Base-by-base conservation (phyloP, 768 basidiomycete species). In the Cystobasidiopsis lactophilus region DNA sequence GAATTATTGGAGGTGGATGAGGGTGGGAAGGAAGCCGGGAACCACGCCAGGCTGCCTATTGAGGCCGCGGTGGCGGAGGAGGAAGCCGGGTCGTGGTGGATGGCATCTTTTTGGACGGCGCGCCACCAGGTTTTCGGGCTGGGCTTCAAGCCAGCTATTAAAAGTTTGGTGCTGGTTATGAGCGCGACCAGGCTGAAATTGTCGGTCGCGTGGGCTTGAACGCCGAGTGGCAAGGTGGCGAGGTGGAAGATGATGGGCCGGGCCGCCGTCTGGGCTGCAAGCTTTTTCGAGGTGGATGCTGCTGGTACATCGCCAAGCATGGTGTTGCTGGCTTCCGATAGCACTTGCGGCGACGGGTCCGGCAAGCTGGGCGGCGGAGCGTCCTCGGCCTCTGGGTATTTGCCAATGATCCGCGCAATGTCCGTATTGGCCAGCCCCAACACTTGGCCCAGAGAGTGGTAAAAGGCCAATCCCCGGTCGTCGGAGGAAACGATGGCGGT, bases 401-500 rank as follows among this genome's bases (percentile, higher is more conserved):
- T 83, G 1, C 93, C 93, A 2, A 96, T 73, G 50, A 98, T 84
- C 18, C 93, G 79, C 41, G 96, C 73, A 31, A 84, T 85, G 64
- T 98, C 93, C 16, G 83, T 78, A 13, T 89, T 88, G 43, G 95
- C 89, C 5, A 98, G 80, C 58, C 93, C 93, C 14, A 96, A 72
- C 11, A 96, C 79, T 65, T 85, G 89, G 26, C 93, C 86, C 3
- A 98, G 70, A 51, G 81, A 83, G 67, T 95, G 89, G 64, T 85
- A 93, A 67, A 98, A 98, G 0, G 86, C 84, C 9, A 95, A 73
- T 0, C 93, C 93, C 58, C 74, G 69, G 53, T 91, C 83, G 64
- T 96, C 93, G 2, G 85, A 82, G 3, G 80, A 80, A 38, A 95
- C 77, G 47, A 96, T 74, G 3, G 85, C 88, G 2, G 93, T 96